Conservation (phyloP, 257 asterid species). For the Fraxinus excelsior region DNA sequence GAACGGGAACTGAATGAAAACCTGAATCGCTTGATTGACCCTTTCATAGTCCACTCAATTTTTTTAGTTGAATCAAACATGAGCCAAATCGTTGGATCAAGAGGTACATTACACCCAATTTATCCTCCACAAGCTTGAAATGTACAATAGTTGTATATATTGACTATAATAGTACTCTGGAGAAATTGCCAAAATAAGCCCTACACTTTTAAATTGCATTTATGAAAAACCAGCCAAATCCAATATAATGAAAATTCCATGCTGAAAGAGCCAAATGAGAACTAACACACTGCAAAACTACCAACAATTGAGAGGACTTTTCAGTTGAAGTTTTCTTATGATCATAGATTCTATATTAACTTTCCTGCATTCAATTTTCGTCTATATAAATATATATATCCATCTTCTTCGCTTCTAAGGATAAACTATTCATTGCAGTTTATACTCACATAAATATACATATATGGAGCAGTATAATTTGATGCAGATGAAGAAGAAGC, state of each 20-base stretch:
- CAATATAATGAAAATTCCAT: slow-evolving; percentile 31
- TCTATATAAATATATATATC: slow-evolving; percentile 3
- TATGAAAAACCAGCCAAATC: slow-evolving; percentile 23
- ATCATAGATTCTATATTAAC: slow-evolving; percentile 30
- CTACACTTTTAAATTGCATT: neutral
- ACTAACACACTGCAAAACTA: slow-evolving; percentile 39
- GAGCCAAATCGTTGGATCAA: neutral
- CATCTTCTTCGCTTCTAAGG: neutral
- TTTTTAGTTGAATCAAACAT: too few species aligned
- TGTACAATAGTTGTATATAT: neutral
- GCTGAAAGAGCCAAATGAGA: slow-evolving; percentile 36
- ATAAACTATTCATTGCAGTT: neutral
- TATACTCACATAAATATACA: neutral
- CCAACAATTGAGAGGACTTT: slow-evolving; percentile 31
- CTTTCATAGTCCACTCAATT: too few species aligned
- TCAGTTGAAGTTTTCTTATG: slow-evolving; percentile 26
- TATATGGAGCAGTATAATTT: slow-evolving; percentile 20
- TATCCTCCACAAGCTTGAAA: neutral
- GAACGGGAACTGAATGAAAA: too few species aligned
- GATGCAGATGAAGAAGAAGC: slow-evolving; percentile 37
- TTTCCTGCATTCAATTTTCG: slow-evolving; percentile 29
- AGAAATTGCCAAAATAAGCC: neutral
- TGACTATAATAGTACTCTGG: neutral
- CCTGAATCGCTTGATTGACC: too few species aligned
- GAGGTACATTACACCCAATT: neutral